These are phyloP conservation scores for Irpex sp. DNA, from an alignment of 1,284 basidiomycete genomes.

Conservation along the genomic window DNA sequence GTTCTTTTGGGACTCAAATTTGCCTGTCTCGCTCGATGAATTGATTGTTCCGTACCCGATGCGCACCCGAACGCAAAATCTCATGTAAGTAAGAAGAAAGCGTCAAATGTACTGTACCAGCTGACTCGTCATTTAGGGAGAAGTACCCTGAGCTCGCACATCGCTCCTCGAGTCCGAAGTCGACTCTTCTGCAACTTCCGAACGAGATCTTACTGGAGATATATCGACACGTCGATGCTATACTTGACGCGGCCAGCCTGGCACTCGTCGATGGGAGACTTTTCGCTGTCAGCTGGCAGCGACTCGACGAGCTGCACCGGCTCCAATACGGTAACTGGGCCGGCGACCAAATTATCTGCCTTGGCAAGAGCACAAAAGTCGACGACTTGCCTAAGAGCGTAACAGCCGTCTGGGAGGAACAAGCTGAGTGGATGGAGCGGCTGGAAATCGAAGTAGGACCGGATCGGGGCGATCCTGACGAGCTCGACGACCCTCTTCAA, in stretches of 20 bases:
- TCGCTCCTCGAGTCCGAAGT: background rate
- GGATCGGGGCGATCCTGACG: too few species aligned
- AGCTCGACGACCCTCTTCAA: too few species aligned
- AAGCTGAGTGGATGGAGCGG: too few species aligned
- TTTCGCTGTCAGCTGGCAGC: background rate
- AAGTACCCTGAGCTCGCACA: background rate
- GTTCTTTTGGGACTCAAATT: too few species aligned
- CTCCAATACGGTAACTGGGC: background rate
- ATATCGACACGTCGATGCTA: background rate
- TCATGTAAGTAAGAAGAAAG: too few species aligned
- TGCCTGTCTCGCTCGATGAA: too few species aligned
- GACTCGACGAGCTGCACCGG: background rate
- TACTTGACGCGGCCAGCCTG: background rate
- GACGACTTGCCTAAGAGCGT: background rate
- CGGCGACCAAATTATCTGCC: background rate
- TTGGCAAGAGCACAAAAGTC: background rate
- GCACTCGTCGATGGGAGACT: background rate
- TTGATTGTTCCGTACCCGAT: too few species aligned
- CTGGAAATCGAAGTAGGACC: too few species aligned
- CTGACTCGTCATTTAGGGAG: too few species aligned
- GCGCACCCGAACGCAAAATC: too few species aligned
- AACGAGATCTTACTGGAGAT: background rate
- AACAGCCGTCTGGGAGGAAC: too few species aligned
- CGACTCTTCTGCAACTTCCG: background rate
- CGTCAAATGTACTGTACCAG: too few species aligned